Percentiles rank a stretch among this genome's conserved stretches.
Conservation (phyloP, 2,329 filamentous ascomycete species). For the Leptographium lundbergii region DNA sequence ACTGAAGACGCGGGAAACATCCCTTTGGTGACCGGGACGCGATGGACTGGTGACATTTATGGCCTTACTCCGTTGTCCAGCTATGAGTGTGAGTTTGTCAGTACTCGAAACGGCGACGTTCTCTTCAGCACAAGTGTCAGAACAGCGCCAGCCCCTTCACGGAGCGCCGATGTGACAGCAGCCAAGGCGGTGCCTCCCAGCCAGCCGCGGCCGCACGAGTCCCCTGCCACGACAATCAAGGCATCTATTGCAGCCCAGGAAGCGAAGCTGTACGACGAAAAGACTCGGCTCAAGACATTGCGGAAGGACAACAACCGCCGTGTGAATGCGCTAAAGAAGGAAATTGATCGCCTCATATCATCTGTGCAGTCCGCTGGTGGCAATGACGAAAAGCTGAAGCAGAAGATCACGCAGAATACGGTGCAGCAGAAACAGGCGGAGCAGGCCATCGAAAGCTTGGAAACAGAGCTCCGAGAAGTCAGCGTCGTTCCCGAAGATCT, state of each 20-base stretch:
- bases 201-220: slow-evolving; percentile 57
- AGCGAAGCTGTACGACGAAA: slow-evolving; percentile 56
- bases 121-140: slow-evolving; percentile 62
- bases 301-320: slow-evolving; percentile 65
- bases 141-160: slow-evolving; percentile 41
- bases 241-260: slow-evolving; percentile 65
- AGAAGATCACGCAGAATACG: slow-evolving; percentile 63
- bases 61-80: slow-evolving; percentile 58
- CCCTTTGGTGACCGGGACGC: slow-evolving; percentile 24
- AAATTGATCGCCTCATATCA: slow-evolving; percentile 56
- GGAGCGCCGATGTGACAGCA: slow-evolving; percentile 15
- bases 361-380: slow-evolving; percentile 57
- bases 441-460: slow-evolving; percentile 20
- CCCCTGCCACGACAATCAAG: slow-evolving; percentile 62
- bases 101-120: slow-evolving; percentile 50
- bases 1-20: neutral
- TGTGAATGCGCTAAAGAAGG: slow-evolving; percentile 54
- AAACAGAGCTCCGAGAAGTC: slow-evolving; percentile 51
- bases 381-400: slow-evolving; percentile 62
- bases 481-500: slow-evolving; percentile 53
- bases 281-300: slow-evolving; percentile 53
- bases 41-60: slow-evolving; percentile 62
- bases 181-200: slow-evolving; percentile 17
- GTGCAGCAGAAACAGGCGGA: slow-evolving; percentile 56
- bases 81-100: slow-evolving; percentile 68